phyloP scores from a whole-genome alignment of 345 rosid genomes.

The Anastatica hierochuntica region DNA sequence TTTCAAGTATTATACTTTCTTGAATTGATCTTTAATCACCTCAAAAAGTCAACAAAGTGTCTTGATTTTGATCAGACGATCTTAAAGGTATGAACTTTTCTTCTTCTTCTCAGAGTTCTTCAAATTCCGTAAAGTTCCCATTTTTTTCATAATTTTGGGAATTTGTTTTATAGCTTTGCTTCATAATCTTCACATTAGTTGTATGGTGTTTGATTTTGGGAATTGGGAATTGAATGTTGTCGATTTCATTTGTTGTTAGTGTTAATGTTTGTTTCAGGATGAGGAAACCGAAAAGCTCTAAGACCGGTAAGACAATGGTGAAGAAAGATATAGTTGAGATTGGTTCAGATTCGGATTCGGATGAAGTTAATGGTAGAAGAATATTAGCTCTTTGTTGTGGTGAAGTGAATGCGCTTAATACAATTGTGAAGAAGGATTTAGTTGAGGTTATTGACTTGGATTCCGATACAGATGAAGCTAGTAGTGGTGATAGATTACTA shows the following conservation, averaged over 20 bases:
- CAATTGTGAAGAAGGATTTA: not conserved
- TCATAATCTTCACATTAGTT: not conserved
- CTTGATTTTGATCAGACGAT: not conserved
- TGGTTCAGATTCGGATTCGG: slow-evolving; percentile 1
- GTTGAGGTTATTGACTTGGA: slow-evolving; percentile 10
- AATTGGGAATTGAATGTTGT: no score
- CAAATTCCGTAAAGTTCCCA: slow-evolving; percentile 1
- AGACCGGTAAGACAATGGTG: not conserved
- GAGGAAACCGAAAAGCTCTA: slow-evolving; percentile 5
- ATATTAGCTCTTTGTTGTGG: slow-evolving; percentile 3
- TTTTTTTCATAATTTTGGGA: not conserved
- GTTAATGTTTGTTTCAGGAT: slow-evolving; percentile 6
- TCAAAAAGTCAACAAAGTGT: no score
- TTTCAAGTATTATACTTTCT: not conserved
- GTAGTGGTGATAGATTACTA: not conserved
- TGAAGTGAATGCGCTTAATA: slow-evolving; percentile 19
- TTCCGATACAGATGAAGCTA: not conserved
- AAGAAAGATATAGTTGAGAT: slow-evolving; percentile 3
- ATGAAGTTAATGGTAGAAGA: not conserved
- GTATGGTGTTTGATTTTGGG: not conserved
- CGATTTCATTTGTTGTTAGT: not conserved
- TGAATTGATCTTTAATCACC: not conserved
- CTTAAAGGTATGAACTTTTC: not conserved
- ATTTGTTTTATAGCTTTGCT: no score
- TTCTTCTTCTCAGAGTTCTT: not conserved